Evolutionary conservation across 352 stramenopile genomes (phyloP), one percentile per base, ranked within the genome.

Genomic region (Phytophthora hibernalis): DNA sequence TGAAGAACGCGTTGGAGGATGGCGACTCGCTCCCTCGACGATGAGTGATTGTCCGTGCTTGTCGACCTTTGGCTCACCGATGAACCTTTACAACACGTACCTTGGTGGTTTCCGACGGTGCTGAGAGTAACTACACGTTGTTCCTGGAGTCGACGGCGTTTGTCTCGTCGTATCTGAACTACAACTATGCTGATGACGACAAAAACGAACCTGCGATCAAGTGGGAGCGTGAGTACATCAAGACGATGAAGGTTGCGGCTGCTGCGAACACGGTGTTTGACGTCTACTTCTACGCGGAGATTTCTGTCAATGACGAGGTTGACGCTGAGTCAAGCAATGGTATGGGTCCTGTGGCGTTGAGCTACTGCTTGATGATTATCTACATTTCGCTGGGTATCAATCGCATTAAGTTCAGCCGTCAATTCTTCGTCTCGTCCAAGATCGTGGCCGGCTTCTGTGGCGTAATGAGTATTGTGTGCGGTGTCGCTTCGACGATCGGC

Each of bases 71-170:
- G 82, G 82, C 6, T 85, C 80, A 5, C 82, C 82, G 0, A 91
- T 89, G 82, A 88, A 91, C 50, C 33, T 87, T 64, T 91, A 89
- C 74, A 91, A 87, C 59, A 82, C 80, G 21, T 83, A 85, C 37
- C 55, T 91, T 15, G 82, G 82, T 26, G 73, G 79, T 8, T 87
- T 86, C 40, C 82, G 63, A 73, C 10, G 67, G 54, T 4, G 80
- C 82, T 4, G 77, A 85, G 44, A 75, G 48, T 24, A 89, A 91
- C 55, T 79, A 77, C 37, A 79, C 69, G 15, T 54, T 79, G 49
- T 91, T 85, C 54, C 54, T 83, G 3, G 64, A 91, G 5, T 72
- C 76, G 0, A 65, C 61, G 1, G 79, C 82, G 10, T 70, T 91
- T 45, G 73, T 91, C 3, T 81, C 72, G 5, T 85, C 80, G 12